phyloP scores from a whole-genome alignment of 176 grass and related monocot genomes.

The Canna indica region DNA sequence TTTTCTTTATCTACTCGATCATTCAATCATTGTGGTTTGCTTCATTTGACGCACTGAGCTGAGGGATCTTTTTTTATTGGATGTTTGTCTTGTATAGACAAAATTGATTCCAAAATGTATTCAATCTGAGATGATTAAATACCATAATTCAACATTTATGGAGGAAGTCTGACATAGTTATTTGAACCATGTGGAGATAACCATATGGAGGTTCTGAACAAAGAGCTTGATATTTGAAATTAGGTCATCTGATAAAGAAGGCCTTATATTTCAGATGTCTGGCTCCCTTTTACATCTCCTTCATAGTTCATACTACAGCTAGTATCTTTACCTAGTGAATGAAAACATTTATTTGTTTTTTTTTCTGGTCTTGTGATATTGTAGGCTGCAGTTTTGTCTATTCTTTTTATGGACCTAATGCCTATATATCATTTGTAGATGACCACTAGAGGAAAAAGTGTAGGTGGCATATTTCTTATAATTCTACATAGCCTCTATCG shows the following conservation, averaged over 20 bases:
- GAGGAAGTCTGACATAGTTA: background rate
- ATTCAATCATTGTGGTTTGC: background rate
- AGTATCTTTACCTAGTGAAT: background rate
- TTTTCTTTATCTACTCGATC: background rate
- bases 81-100: background rate
- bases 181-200: too few relatives aligned
- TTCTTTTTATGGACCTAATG: background rate
- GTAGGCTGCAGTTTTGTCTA: background rate
- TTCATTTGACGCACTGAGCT: background rate
- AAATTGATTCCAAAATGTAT: background rate
- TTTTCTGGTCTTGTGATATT: background rate
- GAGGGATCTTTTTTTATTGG: background rate
- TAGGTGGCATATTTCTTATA: too few relatives aligned
- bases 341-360: background rate
- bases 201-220: background rate
- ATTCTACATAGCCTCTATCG: too few relatives aligned
- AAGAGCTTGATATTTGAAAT: background rate
- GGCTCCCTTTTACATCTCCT: background rate
- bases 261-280: background rate
- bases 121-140: background rate
- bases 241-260: background rate
- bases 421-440: background rate
- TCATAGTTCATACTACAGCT: background rate
- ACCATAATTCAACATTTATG: background rate
- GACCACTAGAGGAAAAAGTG: background rate